Evolutionary conservation across 2,329 filamentous ascomycete genomes (phyloP), one percentile per base, ranked within the genome.

Genomic region (Didymella segeticola): DNA sequence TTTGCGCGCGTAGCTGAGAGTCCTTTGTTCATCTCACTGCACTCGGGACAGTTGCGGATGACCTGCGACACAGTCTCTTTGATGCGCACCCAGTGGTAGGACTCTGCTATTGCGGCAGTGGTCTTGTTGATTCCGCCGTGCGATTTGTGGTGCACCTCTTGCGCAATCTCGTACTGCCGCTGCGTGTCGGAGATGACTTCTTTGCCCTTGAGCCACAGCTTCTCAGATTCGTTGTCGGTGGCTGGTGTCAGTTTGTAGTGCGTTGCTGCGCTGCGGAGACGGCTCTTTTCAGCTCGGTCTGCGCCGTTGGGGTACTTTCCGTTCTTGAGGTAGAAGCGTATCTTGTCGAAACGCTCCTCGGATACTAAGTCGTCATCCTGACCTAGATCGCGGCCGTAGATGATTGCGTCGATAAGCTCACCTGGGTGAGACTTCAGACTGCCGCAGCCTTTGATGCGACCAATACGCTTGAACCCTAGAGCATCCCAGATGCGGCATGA

Each of bases 61-160:
- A 96, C 93, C 72, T 93, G 88, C 72, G 89, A 95, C 57, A 97
- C 95, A 1, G 93, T 98, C 77, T 97, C 93, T 75, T 98, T 99
- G 79, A 98, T 98, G 57, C 93, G 86, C 41, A 96, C 93, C 95
- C 95, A 99, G 77, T 98, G 95, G 72, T 93, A 97, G 69, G 89
- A 89, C 71, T 97, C 91, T 10, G 93, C 91, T 67, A 99, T 96
- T 17, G 87, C 89, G 17, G 93, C 93, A 1, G 93, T 98, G 0
- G 93, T 98, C 79, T 97, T 97, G 81, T 99, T 99, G 81, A 98
- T 98, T 45, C 95, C 95, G 6, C 89, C 91, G 71, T 99, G 95
- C 34, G 88, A 83, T 52, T 81, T 77, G 47, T 86, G 81, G 75
- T 99, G 95, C 30, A 93, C 83, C 53, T 83, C 81, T 38, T 89